A percentile compares a stretch with the other conserved stretches of the same genome.
phyloP scores from a whole-genome alignment of 2,329 filamentous ascomycete genomes.

The Pyrenophora tritici-repentis region DNA sequence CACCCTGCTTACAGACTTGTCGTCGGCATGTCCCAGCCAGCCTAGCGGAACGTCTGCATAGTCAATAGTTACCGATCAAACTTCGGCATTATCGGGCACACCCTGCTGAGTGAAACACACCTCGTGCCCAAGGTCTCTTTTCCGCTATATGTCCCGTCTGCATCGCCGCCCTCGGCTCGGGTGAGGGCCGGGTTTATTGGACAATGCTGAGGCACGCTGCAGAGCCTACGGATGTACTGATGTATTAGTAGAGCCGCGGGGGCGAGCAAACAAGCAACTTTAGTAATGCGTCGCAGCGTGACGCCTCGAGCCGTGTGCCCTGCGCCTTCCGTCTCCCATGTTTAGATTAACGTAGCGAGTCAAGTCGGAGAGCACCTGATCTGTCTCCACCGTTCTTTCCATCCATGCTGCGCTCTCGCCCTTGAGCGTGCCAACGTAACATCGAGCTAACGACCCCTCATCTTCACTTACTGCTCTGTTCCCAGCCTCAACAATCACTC shows the following conservation, averaged over 20 bases:
- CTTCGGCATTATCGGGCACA: slow-evolving; percentile 15
- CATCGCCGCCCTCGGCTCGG: slow-evolving; percentile 8
- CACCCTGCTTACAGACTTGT: not conserved
- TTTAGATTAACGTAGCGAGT: slow-evolving; percentile 25
- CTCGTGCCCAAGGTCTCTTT: slow-evolving; percentile 13
- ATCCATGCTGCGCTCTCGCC: slow-evolving; percentile 16
- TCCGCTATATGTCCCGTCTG: slow-evolving; percentile 6
- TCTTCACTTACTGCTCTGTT: slow-evolving; percentile 13
- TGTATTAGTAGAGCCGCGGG: not conserved
- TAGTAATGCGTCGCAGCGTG: slow-evolving; percentile 12
- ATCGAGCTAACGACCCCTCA: slow-evolving; percentile 22
- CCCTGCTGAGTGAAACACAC: slow-evolving; percentile 22
- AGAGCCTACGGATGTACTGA: not conserved
- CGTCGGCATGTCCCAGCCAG: slow-evolving; percentile 6
- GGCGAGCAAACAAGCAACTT: slow-evolving; percentile 12
- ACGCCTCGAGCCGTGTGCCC: slow-evolving; percentile 12
- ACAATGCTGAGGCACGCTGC: not conserved
- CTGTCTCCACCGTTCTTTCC: slow-evolving; percentile 22
- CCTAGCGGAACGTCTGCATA: slow-evolving; percentile 10
- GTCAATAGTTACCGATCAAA: slow-evolving; percentile 16
- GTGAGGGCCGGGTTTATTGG: slow-evolving; percentile 7
- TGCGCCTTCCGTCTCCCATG: slow-evolving; percentile 16
- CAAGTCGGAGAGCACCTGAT: slow-evolving; percentile 25
- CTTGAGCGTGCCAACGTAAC: slow-evolving; percentile 26
- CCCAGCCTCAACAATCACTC: slow-evolving; percentile 16